These are phyloP conservation scores for Tricholoma flavovirens DNA, from an alignment of 768 basidiomycete genomes.

Conservation along the genomic window DNA sequence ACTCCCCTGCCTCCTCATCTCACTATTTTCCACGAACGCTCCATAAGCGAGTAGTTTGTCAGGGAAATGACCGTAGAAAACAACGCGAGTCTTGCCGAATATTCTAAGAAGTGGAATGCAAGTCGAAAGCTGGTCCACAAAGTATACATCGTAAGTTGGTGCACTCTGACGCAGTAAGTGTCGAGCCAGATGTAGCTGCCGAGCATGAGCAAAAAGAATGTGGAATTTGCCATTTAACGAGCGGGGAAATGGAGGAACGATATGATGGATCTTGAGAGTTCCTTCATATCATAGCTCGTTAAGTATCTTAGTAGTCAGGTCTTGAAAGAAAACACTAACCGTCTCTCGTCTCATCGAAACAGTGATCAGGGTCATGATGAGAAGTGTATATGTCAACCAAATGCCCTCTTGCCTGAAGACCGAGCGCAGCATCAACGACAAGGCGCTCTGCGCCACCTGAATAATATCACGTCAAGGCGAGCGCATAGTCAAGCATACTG, in stretches of 20 bases:
- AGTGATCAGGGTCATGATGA: constrained; percentile 79
- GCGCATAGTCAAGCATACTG: constrained; percentile 5
- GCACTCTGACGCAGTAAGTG: constrained; percentile 50
- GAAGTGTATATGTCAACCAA: constrained; percentile 88
- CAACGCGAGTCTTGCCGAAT: constrained; percentile 67
- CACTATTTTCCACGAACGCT: constrained; percentile 52
- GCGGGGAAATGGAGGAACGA: constrained; percentile 75
- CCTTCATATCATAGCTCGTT: constrained; percentile 39
- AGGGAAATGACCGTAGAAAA: constrained; percentile 98
- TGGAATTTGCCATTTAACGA: constrained; percentile 77
- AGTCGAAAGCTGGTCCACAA: constrained; percentile 94
- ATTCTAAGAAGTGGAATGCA: constrained; percentile 78
- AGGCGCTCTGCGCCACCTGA: constrained; percentile 88
- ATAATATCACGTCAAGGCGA: constrained; percentile 10
- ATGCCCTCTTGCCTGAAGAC: constrained; percentile 81
- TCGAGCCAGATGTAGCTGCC: constrained; percentile 77
- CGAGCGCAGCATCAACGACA: constrained; percentile 91
- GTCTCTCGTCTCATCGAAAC: constrained; percentile 91
- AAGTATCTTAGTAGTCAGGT: background rate
- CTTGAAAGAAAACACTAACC: constrained; percentile 39
- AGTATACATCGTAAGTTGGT: constrained; percentile 72
- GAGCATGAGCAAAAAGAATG: constrained; percentile 81
- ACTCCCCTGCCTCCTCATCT: constrained; percentile 33
- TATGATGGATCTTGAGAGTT: constrained; percentile 68
- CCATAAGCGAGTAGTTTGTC: constrained; percentile 86